Evolutionary conservation across 345 rosid genomes (phyloP).

Genomic region (Sisymbrium altissimum): DNA sequence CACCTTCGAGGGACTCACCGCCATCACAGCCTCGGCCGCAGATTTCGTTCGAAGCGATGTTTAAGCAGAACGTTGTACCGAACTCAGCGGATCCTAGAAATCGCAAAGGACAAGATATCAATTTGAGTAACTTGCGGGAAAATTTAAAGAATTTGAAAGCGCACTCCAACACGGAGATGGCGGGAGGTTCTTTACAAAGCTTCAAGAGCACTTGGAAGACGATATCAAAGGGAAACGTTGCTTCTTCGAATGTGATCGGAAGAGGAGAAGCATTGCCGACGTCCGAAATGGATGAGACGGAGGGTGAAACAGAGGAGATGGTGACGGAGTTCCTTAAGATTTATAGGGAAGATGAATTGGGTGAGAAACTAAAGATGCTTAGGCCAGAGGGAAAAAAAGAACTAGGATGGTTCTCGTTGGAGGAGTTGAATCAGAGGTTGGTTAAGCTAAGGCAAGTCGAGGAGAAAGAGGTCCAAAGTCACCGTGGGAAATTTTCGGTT

Average conservation of each 20-base stretch:
- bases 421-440: slow-evolving; percentile 75
- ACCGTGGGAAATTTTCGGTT: neutral
- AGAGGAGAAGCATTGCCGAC: too few species aligned
- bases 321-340: slow-evolving; percentile 38
- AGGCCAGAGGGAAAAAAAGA: slow-evolving; percentile 40
- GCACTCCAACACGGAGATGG: neutral
- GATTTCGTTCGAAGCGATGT: slow-evolving; percentile 39
- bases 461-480: slow-evolving; percentile 35
- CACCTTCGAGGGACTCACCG: slow-evolving; percentile 23
- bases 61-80: slow-evolving; percentile 31
- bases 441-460: slow-evolving; percentile 61
- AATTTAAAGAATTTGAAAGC: slow-evolving; percentile 34
- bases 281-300: slow-evolving; percentile 28
- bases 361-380: slow-evolving; percentile 48
- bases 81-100: slow-evolving; percentile 16
- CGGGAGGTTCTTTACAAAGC: slow-evolving; percentile 2
- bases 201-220: slow-evolving; percentile 31
- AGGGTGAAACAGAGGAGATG: slow-evolving; percentile 28
- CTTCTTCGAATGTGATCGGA: slow-evolving; percentile 29
- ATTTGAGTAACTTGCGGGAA: slow-evolving; percentile 25
- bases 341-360: slow-evolving; percentile 45
- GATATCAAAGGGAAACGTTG: slow-evolving; percentile 16
- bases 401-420: slow-evolving; percentile 53
- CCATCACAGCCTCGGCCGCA: slow-evolving; percentile 9
- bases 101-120: neutral